Evolutionary conservation across 805 yeast species (phyloP).

Genomic region (Monosporozyma siamensis): DNA sequence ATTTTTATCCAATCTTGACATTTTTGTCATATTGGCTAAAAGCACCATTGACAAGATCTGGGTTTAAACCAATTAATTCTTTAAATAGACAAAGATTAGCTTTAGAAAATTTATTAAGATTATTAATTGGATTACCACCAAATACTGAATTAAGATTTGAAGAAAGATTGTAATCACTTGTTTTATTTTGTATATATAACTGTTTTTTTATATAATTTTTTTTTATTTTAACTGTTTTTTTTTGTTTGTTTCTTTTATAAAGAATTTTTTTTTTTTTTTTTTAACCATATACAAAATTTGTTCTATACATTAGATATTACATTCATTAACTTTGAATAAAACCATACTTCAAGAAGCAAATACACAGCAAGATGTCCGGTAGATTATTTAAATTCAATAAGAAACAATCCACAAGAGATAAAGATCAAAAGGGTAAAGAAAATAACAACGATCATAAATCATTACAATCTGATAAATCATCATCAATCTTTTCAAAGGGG

Average conservation of each 20-base stretch:
- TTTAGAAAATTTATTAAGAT: constrained; percentile 80
- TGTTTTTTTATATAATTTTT: not conserved
- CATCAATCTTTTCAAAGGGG: constrained; percentile 25
- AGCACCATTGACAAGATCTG: constrained; percentile 90
- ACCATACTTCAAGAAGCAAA: no score
- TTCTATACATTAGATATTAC: no score
- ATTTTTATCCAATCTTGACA: constrained; percentile 75
- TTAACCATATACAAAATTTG: no score
- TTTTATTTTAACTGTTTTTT: not conserved
- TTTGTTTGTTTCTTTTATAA: no score
- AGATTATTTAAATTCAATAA: not conserved
- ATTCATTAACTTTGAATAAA: no score
- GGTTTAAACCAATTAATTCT: constrained; percentile 84
- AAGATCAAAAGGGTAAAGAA: not conserved
- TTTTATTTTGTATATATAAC: not conserved
- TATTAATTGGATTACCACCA: constrained; percentile 83
- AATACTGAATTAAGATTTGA: constrained; percentile 89
- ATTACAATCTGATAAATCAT: constrained; percentile 8
- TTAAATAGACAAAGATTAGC: constrained; percentile 92
- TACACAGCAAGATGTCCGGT: not conserved
- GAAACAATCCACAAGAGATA: not conserved
- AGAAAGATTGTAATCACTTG: constrained; percentile 47
- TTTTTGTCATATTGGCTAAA: constrained; percentile 91
- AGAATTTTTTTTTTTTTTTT: no score
- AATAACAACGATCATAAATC: not conserved